A percentile compares a stretch with the other conserved stretches of the same genome.
Conservation (phyloP, 768 basidiomycete species). For the Leccinellum albellum region DNA sequence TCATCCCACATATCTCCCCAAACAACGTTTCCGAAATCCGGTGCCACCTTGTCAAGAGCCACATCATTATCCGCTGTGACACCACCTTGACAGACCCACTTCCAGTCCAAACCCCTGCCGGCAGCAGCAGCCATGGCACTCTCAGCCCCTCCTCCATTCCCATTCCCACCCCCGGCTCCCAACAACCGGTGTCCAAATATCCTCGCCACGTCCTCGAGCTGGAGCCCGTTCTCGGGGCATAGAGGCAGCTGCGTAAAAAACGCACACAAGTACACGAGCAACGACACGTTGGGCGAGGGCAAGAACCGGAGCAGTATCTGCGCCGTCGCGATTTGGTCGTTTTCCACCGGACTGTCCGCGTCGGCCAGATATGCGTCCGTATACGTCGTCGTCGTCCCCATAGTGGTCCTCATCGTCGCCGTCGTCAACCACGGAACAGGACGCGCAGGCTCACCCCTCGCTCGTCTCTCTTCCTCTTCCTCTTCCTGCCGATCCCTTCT, state of each 20-base stretch:
- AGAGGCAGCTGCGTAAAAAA: slow-evolving; percentile 52
- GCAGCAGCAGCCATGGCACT: too few relatives aligned
- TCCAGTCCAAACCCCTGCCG: too few relatives aligned
- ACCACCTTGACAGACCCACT: slow-evolving; percentile 26
- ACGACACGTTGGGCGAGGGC: slow-evolving; percentile 36
- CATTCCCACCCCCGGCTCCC: slow-evolving; percentile 4
- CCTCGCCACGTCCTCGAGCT: slow-evolving; percentile 41
- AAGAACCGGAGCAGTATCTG: slow-evolving; percentile 51
- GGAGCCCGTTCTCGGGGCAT: slow-evolving; percentile 47
- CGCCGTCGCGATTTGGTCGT: slow-evolving; percentile 36
- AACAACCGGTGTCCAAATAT: slow-evolving; percentile 44
- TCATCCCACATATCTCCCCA: slow-evolving; percentile 24
- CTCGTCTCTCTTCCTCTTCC: slow-evolving; percentile 32
- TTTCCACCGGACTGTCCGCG: slow-evolving; percentile 26
- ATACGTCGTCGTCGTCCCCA: not conserved
- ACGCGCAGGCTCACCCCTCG: slow-evolving; percentile 25
- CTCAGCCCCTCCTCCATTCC: too few relatives aligned
- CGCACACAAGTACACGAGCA: slow-evolving; percentile 43
- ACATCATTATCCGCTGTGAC: slow-evolving; percentile 31
- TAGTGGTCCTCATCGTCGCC: slow-evolving; percentile 10
- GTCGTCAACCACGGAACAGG: slow-evolving; percentile 3
- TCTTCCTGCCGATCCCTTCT: slow-evolving; percentile 27
- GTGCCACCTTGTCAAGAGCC: slow-evolving; percentile 30
- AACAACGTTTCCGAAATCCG: slow-evolving; percentile 25
- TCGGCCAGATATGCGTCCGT: slow-evolving; percentile 17